Conservation (phyloP, 176 grass and related monocot species). For the Rhynchospora tenuis region DNA sequence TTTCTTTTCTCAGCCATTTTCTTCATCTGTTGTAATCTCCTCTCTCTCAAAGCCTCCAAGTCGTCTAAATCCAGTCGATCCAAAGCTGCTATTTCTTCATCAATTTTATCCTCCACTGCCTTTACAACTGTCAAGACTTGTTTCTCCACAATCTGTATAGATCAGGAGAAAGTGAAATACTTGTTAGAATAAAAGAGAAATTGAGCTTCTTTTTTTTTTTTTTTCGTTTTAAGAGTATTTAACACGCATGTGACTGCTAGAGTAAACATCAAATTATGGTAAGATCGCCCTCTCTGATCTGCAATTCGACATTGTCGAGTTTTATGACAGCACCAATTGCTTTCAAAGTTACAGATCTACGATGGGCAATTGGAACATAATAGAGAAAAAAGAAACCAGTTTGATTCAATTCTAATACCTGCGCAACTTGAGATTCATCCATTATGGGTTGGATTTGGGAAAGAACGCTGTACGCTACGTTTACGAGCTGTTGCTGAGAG, state of each 20-base stretch:
- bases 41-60: conserved; percentile 75
- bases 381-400: neutral
- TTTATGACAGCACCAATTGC: neutral
- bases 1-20: conserved; percentile 74
- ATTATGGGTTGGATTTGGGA: conserved; percentile 11
- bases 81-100: conserved; percentile 72
- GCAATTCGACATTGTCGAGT: no score
- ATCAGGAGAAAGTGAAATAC: neutral
- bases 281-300: neutral
- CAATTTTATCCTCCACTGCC: conserved; percentile 87
- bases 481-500: no score
- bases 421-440: conserved; percentile 20
- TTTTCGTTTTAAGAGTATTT: neutral
- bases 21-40: conserved; percentile 84
- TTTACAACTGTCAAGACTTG: conserved; percentile 72
- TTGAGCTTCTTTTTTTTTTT: neutral
- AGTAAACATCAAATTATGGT: no score
- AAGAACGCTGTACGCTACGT: no score
- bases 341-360: neutral
- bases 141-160: conserved; percentile 67
- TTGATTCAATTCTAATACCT: conserved; percentile 1
- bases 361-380: neutral
- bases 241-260: neutral
- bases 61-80: conserved; percentile 74
- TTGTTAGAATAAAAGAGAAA: neutral